These are phyloP conservation scores for Apium graveolens DNA, from an alignment of 129 eudicot species.

Conservation along the genomic window DNA sequence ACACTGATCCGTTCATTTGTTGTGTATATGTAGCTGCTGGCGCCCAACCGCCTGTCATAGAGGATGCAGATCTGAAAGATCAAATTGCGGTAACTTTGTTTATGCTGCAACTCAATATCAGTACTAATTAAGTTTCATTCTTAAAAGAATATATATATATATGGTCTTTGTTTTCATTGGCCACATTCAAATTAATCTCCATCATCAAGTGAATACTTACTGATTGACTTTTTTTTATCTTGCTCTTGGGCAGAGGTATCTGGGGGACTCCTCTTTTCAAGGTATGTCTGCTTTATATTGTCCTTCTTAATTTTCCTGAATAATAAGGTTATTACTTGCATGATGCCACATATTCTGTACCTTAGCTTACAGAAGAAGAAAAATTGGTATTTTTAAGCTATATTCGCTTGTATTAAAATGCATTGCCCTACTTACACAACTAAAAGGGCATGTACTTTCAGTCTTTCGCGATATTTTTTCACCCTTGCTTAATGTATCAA, in stretches of 20 bases:
- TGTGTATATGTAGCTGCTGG: slow-evolving; percentile 16
- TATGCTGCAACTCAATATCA: slow-evolving; percentile 9
- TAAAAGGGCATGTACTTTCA: not conserved
- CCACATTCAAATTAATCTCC: not conserved
- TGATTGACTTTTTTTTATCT: not conserved
- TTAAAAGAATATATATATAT: not conserved
- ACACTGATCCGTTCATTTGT: slow-evolving; percentile 12
- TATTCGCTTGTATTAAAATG: not conserved
- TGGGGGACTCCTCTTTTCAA: slow-evolving; percentile 68
- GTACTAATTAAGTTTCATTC: not conserved
- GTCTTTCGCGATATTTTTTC: not conserved
- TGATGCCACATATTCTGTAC: not conserved
- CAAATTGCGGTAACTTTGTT: slow-evolving; percentile 48
- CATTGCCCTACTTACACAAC: not conserved
- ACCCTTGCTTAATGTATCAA: not conserved
- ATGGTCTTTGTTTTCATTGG: not conserved
- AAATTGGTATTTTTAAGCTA: not conserved
- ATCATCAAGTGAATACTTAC: slow-evolving; percentile 2
- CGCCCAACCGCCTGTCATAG: slow-evolving; percentile 16
- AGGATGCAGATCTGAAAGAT: slow-evolving; percentile 42
- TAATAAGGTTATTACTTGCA: not conserved
- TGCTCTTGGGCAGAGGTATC: slow-evolving; percentile 37
- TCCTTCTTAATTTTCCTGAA: not conserved
- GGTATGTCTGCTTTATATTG: slow-evolving; percentile 29
- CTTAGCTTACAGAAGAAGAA: not conserved